Evolutionary conservation across 352 stramenopile genomes (phyloP), one percentile per base, ranked within the genome.

Genomic region (Pythium aphanidermatum): DNA sequence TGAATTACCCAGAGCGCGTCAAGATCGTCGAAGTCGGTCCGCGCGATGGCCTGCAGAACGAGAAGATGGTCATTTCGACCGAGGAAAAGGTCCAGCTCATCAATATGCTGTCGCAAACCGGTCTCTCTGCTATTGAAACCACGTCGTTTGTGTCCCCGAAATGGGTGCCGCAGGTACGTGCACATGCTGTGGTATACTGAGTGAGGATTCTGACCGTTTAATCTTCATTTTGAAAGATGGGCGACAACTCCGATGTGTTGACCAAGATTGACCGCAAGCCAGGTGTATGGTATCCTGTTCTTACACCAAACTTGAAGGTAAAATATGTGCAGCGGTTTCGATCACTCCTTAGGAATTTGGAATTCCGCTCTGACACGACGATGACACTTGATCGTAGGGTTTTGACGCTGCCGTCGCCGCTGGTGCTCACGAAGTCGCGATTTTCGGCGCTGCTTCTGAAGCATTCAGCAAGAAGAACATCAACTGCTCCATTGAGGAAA

Each of bases 141-240:
- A 97, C 91, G 36, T 81, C 88, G 11, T 98, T 98, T 53, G 95
- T 99, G 12, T 98, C 93, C 7, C 89, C 92, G 16, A 98, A 98
- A 63, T 98, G 95, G 92, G 90, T 99, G 14, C 95, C 95, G 10
- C 90, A 97, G 68, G 79, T 92, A 27, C 31, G 50, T 47, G 13
- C 9, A 2, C 13, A 29, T 23, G 13, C 13, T 31, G 24, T 6
- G 3, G 14, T 4, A 16, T 26, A 5, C n/a, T 13, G 5, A 36
- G 10, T 17, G 12, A 4, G 19, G 27, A 23, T n/a, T n/a, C n/a
- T n/a, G n/a, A n/a, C 2, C 12, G 16, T 25, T 19, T 2, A 2
- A 21, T 13, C 2, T 50, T 11, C 24, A 36, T 36, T 12, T 16
- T 14, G 31, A 35, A 43, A 96, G 82, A 98, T 99, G 95, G 88